Conservation (phyloP, 306 rosid species). For the Pueraria montana region DNA sequence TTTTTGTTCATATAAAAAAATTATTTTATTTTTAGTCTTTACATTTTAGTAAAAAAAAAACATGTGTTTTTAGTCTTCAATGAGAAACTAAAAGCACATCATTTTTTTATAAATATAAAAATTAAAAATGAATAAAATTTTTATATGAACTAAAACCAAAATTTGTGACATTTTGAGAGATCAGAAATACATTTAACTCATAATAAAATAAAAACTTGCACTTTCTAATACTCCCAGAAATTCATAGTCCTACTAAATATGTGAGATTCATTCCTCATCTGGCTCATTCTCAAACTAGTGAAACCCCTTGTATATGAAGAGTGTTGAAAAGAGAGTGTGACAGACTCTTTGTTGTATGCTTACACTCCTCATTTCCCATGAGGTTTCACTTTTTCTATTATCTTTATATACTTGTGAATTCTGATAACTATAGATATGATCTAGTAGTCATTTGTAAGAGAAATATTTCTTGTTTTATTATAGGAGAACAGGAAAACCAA, state of each 20-base stretch:
- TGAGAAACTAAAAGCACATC: too few relatives aligned
- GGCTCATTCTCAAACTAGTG: too few relatives aligned
- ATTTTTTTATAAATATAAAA: too few relatives aligned
- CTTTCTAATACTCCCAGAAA: not conserved
- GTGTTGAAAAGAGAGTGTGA: not conserved
- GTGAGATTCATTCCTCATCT: not conserved
- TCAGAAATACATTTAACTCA: not conserved
- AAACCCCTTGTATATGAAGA: not conserved
- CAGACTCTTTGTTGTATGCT: not conserved
- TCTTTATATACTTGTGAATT: not conserved
- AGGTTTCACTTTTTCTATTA: not conserved
- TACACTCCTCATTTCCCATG: not conserved
- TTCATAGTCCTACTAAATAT: not conserved
- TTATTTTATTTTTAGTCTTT: too few relatives aligned
- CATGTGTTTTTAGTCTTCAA: too few relatives aligned
- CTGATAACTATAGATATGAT: slow-evolving; percentile 3
- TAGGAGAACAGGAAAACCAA: slow-evolving; percentile 67
- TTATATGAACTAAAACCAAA: not conserved
- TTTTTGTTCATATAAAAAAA: too few relatives aligned
- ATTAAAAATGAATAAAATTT: not conserved
- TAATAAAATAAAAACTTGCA: not conserved
- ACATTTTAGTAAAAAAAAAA: too few relatives aligned
- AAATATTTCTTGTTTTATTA: slow-evolving; percentile 37
- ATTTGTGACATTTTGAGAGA: not conserved
- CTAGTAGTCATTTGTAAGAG: not conserved